A percentile compares a stretch with the other conserved stretches of the same genome.
Evolutionary conservation across 2,329 filamentous ascomycete species (phyloP).

Genomic region (Emericellopsis atlantica): DNA sequence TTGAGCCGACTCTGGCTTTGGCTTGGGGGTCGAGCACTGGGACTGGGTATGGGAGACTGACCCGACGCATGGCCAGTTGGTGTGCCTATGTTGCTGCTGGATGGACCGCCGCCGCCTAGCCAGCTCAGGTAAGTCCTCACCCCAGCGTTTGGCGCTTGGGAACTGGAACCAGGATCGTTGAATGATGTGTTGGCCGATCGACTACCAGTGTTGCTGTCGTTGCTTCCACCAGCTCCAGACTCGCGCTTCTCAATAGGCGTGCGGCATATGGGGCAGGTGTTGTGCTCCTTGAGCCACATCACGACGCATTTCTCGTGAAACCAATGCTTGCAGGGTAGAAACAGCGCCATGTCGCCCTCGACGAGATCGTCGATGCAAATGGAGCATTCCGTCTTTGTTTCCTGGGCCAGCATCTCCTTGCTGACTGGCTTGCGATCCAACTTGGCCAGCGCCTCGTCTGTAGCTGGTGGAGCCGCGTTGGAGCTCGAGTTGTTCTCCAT

Average conservation of each 20-base stretch:
- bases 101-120: neutral
- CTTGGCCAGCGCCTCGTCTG: constrained; percentile 58
- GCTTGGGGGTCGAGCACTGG: constrained; percentile 8
- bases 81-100: neutral
- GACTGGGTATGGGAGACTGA: neutral
- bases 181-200: neutral
- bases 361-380: constrained; percentile 87
- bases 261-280: constrained; percentile 80
- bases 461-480: constrained; percentile 72
- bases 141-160: neutral
- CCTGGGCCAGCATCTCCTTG: constrained; percentile 51
- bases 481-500: constrained; percentile 73
- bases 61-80: neutral
- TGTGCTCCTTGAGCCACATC: constrained; percentile 78
- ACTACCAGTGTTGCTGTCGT: constrained; percentile 4
- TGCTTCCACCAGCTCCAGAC: neutral
- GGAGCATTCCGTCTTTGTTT: constrained; percentile 70
- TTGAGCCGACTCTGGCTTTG: constrained; percentile 14
- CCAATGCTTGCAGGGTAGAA: constrained; percentile 84
- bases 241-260: constrained; percentile 35
- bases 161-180: neutral
- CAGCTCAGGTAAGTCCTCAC: neutral
- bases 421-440: constrained; percentile 62
- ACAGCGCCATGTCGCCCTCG: constrained; percentile 59
- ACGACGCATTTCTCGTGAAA: constrained; percentile 77